Percentiles rank a stretch among this genome's conserved stretches.
Conservation (phyloP, 139 green algal genomes). For the Micractinium sp. region DNA sequence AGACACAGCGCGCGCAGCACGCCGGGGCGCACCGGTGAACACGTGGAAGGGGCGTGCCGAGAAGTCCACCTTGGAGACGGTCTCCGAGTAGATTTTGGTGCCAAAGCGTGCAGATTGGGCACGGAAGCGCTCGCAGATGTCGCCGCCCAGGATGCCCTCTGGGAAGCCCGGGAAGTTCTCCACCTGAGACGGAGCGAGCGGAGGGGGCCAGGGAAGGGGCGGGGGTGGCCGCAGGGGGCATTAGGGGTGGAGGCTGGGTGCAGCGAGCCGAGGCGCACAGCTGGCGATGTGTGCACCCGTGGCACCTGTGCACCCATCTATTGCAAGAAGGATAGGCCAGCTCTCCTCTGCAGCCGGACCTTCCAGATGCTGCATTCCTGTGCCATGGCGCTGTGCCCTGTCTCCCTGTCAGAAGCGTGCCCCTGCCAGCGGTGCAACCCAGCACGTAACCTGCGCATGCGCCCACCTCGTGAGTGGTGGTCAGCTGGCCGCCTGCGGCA, state of each 20-base stretch:
- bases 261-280: no score
- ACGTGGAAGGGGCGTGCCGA: conserved; percentile 61
- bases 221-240: neutral
- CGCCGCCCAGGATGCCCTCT: conserved; percentile 92
- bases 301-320: no score
- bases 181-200: neutral
- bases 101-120: conserved; percentile 75
- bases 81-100: conserved; percentile 79
- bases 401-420: no score
- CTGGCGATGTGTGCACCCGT: no score
- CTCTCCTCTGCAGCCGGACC: no score
- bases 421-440: neutral
- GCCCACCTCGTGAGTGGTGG: conserved; percentile 91
- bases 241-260: no score
- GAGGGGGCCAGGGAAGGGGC: neutral
- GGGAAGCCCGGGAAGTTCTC: conserved; percentile 98
- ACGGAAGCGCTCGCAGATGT: conserved; percentile 75
- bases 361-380: no score
- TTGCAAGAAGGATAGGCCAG: no score
- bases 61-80: conserved; percentile 84
- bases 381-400: no score
- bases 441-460: conserved; percentile 94
- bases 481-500: conserved; percentile 94
- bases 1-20: no score
- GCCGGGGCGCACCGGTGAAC: neutral